Base-by-base conservation (phyloP, 2,329 filamentous ascomycete genomes). In the Ceratocystiopsis brevicomis region DNA sequence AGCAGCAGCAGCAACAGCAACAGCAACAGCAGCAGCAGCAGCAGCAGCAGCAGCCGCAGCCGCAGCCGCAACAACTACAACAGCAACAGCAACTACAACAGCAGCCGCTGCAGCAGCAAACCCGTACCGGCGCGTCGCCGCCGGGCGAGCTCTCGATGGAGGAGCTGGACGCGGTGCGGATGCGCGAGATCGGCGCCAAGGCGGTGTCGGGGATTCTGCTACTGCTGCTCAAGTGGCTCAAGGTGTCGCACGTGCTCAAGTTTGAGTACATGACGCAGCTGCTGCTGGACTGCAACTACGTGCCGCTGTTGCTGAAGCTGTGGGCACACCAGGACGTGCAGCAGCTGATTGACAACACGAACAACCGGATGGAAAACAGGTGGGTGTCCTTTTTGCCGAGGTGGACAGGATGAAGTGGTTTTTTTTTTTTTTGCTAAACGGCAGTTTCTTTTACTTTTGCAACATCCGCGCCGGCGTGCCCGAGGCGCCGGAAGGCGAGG, bases 251-350 rank as follows among this genome's bases (percentile, higher is more conserved):
- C 57, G 73, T 96, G 25, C 66, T 98, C 50, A 94, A 95, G 57
- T 95, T 90, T 52, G 90, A 98, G 61, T 96, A 95, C 54, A 65
- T 98, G 54, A 88, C 86, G 0, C 90, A 98, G 56, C 71, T 98
- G 3, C 66, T 98, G 12, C 70, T 98, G 25, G 90, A 98, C 59
- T 90, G 85, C 4, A 96, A 94, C 58, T 98, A 95, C 57, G 69
- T 98, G 8, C 88, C 88, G 1, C 66, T 98, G 30, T 81, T 94
- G 19, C 65, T 98, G 32, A 96, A 96, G 62, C 74, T 95, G 40
- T 87, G 95, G 58, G 86, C 88, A 41, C 79, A 94, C 55, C 87
- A 95, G 58, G 92, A 98, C 50, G 77, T 95, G 34, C 88, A 95
- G 52, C 81, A 85, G 54, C 75, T 87, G 4, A 81, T 94, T 32